A percentile compares a stretch with the other conserved stretches of the same genome.
phyloP scores from a whole-genome alignment of 495 filamentous ascomycete genomes.

The Podospora pseudopauciseta region DNA sequence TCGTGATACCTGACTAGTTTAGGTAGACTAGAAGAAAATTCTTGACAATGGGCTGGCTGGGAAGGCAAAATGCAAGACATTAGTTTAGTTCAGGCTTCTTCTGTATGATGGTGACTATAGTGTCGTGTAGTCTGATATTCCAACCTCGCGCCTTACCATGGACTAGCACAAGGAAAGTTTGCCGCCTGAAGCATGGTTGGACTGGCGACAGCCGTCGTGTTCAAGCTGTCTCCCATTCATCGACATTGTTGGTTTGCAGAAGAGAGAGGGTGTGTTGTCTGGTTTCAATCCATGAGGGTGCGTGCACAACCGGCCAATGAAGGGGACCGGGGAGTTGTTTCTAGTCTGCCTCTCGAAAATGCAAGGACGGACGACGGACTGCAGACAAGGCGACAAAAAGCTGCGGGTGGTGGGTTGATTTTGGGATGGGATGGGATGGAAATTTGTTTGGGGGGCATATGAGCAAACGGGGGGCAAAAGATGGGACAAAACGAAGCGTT shows the following conservation, averaged over 20 bases:
- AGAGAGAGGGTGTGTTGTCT: background rate
- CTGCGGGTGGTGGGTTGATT: background rate
- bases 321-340: background rate
- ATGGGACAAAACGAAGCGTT: background rate
- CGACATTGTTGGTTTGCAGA: background rate
- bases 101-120: background rate
- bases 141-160: background rate
- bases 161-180: background rate
- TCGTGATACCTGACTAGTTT: background rate
- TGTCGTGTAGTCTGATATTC: background rate
- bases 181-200: background rate
- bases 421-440: background rate
- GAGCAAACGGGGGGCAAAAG: background rate
- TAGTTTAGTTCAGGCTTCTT: background rate
- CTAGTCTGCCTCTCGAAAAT: background rate
- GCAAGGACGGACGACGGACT: background rate
- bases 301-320: background rate
- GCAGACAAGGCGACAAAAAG: background rate
- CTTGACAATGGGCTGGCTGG: background rate
- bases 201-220: background rate
- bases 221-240: background rate
- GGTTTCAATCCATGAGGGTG: background rate
- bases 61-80: background rate
- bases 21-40: background rate
- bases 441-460: background rate